A percentile compares a stretch with the other conserved stretches of the same genome.
phyloP scores from a whole-genome alignment of 306 rosid species.

The Malus fusca region DNA sequence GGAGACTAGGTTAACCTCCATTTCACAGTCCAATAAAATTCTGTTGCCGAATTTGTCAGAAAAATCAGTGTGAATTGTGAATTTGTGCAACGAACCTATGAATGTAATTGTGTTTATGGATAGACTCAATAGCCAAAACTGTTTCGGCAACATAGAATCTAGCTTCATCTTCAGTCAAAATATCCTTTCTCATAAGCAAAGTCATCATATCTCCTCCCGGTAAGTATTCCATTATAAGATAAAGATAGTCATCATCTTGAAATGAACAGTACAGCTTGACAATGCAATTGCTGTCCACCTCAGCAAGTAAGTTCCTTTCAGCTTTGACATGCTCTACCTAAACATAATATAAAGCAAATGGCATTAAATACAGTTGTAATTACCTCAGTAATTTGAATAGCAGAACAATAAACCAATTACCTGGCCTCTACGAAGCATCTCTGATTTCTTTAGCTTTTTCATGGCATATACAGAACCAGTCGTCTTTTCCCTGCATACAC shows the following conservation, averaged over 20 bases:
- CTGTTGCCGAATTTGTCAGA: neutral
- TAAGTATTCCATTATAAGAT: constrained; percentile 95
- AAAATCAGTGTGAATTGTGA: neutral
- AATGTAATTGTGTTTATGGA: constrained; percentile 88
- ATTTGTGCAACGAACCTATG: constrained; percentile 53
- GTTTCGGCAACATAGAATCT: constrained; percentile 93
- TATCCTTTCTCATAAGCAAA: constrained; percentile 95
- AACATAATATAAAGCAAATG: constrained; percentile 6
- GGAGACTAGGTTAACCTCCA: constrained; percentile 6
- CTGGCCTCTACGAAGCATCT: constrained; percentile 99
- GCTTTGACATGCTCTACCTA: constrained; percentile 98
- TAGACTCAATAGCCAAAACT: constrained; percentile 87
- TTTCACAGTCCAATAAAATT: neutral
- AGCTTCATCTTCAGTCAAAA: constrained; percentile 84
- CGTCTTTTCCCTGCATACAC: constrained; percentile 83
- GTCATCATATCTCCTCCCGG: constrained; percentile 99
- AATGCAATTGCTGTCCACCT: constrained; percentile 96
- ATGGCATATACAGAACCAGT: constrained; percentile 87
- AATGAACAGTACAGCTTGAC: constrained; percentile 93
- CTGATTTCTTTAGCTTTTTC: constrained; percentile 98
- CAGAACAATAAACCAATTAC: constrained; percentile 35
- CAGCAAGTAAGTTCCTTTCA: constrained; percentile 97
- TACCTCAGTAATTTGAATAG: constrained; percentile 13
- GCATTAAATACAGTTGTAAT: constrained; percentile 9
- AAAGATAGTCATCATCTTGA: constrained; percentile 87